Percentiles rank a stretch among this genome's conserved stretches.
phyloP scores from a whole-genome alignment of 345 rosid genomes.

The Physaria fendleri region DNA sequence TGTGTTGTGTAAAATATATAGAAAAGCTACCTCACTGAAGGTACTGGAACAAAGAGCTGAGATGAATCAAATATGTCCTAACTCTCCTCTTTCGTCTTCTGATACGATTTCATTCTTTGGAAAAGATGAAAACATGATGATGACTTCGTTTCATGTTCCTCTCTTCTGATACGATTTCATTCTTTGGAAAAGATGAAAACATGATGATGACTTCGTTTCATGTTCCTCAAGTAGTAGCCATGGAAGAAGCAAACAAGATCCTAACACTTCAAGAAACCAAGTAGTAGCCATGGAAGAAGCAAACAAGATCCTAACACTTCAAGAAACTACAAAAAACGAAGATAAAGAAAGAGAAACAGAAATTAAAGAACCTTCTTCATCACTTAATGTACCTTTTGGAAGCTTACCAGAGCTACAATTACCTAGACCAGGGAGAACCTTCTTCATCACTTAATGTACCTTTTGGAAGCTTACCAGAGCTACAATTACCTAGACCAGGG shows the following conservation, averaged over 20 bases:
- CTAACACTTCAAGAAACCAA: constrained; percentile 14
- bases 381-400: no score
- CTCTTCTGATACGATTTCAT: constrained; percentile 34
- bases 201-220: background rate
- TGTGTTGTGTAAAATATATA: constrained; percentile 87
- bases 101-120: constrained; percentile 36
- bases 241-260: constrained; percentile 33
- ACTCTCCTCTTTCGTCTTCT: constrained; percentile 40
- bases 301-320: background rate
- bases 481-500: constrained; percentile 54
- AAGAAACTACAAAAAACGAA: no score
- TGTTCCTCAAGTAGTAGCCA: constrained; percentile 25
- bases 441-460: constrained; percentile 43
- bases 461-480: constrained; percentile 48
- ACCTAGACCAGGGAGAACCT: no score
- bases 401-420: no score
- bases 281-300: constrained; percentile 38
- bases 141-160: constrained; percentile 6
- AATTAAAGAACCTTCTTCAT: no score
- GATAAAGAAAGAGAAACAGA: no score
- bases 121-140: constrained; percentile 34
- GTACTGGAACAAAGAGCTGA: constrained; percentile 72
- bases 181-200: constrained; percentile 38
- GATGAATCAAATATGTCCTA: constrained; percentile 33
- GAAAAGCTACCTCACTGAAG: constrained; percentile 85